A percentile compares a stretch with the other conserved stretches of the same genome.
Evolutionary conservation across 345 rosid genomes (phyloP).

Genomic region (sweet orange (Citrus sinensis)): DNA sequence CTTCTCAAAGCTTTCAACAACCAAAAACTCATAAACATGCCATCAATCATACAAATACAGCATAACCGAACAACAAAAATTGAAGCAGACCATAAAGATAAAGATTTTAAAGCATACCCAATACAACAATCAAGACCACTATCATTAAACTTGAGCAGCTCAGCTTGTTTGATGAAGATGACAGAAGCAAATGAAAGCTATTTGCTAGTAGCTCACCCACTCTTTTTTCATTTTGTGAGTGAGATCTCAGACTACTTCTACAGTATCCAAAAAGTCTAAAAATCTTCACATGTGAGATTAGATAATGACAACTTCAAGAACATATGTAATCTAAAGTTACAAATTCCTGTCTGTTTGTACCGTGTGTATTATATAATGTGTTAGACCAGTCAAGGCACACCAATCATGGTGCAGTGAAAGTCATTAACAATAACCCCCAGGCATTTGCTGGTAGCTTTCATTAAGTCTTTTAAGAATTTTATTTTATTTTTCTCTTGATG

Average conservation of each 20-base stretch:
- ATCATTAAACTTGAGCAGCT: background rate
- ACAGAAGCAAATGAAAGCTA: background rate
- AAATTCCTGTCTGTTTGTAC: background rate
- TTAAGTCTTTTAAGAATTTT: too few species aligned
- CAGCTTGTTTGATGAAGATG: constrained; percentile 14
- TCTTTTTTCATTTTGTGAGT: background rate
- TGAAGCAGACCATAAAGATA: constrained; percentile 10
- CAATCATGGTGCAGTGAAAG: constrained; percentile 7
- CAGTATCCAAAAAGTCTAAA: background rate
- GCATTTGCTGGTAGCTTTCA: background rate
- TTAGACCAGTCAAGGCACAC: constrained; percentile 1
- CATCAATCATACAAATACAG: background rate
- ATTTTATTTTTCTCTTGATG: too few species aligned
- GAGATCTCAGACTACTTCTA: constrained; percentile 2
- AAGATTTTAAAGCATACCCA: constrained; percentile 14
- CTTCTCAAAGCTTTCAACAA: background rate
- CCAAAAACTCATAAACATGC: constrained; percentile 5
- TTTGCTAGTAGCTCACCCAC: background rate
- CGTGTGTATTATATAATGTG: background rate
- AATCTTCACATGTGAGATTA: background rate
- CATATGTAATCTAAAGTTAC: background rate
- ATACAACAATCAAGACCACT: background rate
- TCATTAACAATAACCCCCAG: background rate
- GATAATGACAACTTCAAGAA: constrained; percentile 6
- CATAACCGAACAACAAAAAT: background rate